Conservation (phyloP, 441 rosid genomes). For the Populus hybrid region DNA sequence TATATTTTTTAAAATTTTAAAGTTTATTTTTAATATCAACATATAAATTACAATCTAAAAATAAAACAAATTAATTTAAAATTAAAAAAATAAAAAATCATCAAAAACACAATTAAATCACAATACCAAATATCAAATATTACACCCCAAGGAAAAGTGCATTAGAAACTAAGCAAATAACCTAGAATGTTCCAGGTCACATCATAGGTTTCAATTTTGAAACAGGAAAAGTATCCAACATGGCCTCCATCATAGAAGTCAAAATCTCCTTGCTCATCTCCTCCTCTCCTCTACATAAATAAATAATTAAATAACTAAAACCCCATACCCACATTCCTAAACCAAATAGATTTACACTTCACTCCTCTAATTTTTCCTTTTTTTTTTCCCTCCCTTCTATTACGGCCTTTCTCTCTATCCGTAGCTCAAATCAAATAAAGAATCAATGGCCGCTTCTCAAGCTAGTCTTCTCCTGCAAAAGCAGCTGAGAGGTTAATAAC, state of each 20-base stretch:
- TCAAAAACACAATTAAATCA: no score
- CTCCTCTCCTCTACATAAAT: no score
- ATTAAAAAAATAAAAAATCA: no score
- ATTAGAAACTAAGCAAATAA: background rate
- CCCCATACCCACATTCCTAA: background rate
- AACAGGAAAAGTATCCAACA: no score
- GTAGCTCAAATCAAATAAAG: background rate
- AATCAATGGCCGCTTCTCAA: constrained; percentile 59
- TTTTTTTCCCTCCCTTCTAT: constrained; percentile 6
- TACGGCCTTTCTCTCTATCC: constrained; percentile 7
- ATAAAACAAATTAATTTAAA: no score
- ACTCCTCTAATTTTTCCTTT: background rate
- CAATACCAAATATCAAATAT: no score
- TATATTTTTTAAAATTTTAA: no score
- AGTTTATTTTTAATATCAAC: no score
- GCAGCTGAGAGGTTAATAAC: constrained; percentile 65
- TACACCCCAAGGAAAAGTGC: background rate
- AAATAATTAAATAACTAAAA: no score
- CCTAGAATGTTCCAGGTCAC: background rate
- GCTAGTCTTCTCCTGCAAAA: constrained; percentile 77
- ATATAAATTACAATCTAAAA: no score
- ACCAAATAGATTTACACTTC: background rate
- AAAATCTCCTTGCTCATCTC: background rate
- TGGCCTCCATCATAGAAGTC: background rate
- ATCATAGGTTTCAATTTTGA: background rate